Conservation (phyloP, 2,329 filamentous ascomycete genomes). For the Fusarium tricinctum region DNA sequence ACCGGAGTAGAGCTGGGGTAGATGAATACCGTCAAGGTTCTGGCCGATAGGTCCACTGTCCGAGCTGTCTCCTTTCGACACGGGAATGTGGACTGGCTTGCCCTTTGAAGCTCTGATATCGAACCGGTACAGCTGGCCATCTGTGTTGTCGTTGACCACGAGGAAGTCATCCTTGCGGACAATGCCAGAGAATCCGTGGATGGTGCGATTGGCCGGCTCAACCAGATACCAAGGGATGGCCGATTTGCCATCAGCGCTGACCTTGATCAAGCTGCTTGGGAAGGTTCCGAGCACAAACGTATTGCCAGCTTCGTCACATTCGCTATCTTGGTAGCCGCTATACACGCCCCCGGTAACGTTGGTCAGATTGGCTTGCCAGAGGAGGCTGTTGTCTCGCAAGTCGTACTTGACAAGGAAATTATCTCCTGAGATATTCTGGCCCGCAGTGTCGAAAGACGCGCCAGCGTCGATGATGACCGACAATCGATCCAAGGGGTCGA, state of each 20-base stretch:
- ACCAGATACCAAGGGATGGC: constrained; percentile 53
- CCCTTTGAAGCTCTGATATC: constrained; percentile 44
- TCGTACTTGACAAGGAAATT: constrained; percentile 57
- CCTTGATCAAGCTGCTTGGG: constrained; percentile 55
- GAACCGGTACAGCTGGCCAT: constrained; percentile 54
- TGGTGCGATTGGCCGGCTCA: constrained; percentile 47
- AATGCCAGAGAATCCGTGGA: constrained; percentile 8
- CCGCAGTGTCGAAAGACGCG: constrained; percentile 53
- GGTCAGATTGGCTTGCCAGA: constrained; percentile 55
- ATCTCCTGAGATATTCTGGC: constrained; percentile 54
- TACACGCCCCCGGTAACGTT: constrained; percentile 49
- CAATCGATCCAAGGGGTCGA: constrained; percentile 53
- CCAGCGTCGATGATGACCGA: constrained; percentile 56
- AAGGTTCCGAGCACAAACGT: constrained; percentile 57
- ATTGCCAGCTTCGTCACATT: constrained; percentile 54
- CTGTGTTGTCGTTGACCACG: constrained; percentile 50
- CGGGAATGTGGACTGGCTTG: background rate
- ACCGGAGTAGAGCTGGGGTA: constrained; percentile 53
- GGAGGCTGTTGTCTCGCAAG: constrained; percentile 33
- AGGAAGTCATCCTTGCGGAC: constrained; percentile 40
- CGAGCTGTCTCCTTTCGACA: background rate
- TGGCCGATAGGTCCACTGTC: constrained; percentile 8
- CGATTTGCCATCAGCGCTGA: constrained; percentile 49
- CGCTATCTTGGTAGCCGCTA: constrained; percentile 58
- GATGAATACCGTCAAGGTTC: constrained; percentile 49